phyloP scores from a whole-genome alignment of 257 asterid genomes.

The Gynochthodes officinalis region DNA sequence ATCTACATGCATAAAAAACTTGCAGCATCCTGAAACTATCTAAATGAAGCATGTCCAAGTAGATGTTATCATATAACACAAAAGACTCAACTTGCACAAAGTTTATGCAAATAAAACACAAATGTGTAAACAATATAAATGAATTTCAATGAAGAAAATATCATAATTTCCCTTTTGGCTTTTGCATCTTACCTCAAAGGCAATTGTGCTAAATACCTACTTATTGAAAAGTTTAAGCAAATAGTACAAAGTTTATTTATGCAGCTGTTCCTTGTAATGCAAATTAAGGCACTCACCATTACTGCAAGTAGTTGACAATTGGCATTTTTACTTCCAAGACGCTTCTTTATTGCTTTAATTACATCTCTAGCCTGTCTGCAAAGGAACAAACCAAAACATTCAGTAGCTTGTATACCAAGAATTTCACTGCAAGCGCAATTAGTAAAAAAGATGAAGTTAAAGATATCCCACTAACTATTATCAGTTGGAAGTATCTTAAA shows the following conservation, averaged over 20 bases:
- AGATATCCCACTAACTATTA: not conserved
- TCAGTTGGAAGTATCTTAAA: not conserved
- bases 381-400: not conserved
- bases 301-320: slow-evolving; percentile 68
- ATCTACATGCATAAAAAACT: not conserved
- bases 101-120: not conserved
- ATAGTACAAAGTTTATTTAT: not conserved
- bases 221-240: not conserved
- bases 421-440: not conserved
- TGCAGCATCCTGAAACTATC: not conserved
- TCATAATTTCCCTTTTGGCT: not conserved
- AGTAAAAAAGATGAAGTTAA: not conserved
- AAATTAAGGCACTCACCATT: slow-evolving; percentile 45
- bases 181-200: not conserved
- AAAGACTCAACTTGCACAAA: not conserved
- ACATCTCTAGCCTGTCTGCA: slow-evolving; percentile 84
- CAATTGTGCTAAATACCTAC: not conserved
- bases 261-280: not conserved
- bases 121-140: too few species aligned
- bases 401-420: slow-evolving; percentile 8
- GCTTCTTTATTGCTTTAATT: slow-evolving; percentile 81
- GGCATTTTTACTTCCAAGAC: slow-evolving; percentile 67
- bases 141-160: not conserved
- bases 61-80: not conserved
- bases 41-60: not conserved